A percentile compares a stretch with the other conserved stretches of the same genome.
Conservation (phyloP, 164 flowering plant genomes). For the Vitis riparia region DNA sequence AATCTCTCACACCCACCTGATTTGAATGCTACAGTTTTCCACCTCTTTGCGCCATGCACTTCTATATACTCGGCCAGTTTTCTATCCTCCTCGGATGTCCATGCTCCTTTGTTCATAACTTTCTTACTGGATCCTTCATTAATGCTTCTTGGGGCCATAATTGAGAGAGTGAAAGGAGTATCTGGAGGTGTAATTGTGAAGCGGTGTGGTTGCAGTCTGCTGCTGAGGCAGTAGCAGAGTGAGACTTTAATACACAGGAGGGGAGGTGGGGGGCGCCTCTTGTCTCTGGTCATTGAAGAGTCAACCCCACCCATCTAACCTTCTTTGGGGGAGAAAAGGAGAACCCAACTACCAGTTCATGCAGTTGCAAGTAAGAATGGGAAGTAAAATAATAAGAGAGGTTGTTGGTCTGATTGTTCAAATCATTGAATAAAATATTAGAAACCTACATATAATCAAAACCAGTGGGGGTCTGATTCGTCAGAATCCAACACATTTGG, state of each 20-base stretch:
- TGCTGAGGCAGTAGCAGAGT: too few relatives aligned
- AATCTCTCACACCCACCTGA: conserved; percentile 19
- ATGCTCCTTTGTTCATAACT: conserved; percentile 35
- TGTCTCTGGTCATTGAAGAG: not conserved
- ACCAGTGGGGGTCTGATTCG: too few relatives aligned
- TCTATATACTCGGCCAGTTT: conserved; percentile 29
- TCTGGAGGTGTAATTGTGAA: too few relatives aligned
- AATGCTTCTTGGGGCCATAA: conserved; percentile 27
- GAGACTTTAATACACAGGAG: too few relatives aligned
- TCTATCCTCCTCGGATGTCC: conserved; percentile 45
- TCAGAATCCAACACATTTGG: too few relatives aligned
- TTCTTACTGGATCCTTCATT: conserved; percentile 9
- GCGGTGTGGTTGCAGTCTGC: too few relatives aligned
- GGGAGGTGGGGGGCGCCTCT: too few relatives aligned
- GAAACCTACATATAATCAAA: too few relatives aligned
- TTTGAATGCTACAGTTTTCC: conserved; percentile 38
- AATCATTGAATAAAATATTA: too few relatives aligned
- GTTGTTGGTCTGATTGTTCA: too few relatives aligned
- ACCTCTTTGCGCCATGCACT: conserved; percentile 39
- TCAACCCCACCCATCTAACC: conserved; percentile 18
- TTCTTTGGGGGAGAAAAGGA: conserved; percentile 3
- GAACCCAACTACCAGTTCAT: not conserved
- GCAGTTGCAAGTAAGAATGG: not conserved
- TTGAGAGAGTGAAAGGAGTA: not conserved
- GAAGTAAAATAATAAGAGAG: not conserved